Evolutionary conservation across 257 asterid species (phyloP).

Genomic region (Solanum bulbocastanum): DNA sequence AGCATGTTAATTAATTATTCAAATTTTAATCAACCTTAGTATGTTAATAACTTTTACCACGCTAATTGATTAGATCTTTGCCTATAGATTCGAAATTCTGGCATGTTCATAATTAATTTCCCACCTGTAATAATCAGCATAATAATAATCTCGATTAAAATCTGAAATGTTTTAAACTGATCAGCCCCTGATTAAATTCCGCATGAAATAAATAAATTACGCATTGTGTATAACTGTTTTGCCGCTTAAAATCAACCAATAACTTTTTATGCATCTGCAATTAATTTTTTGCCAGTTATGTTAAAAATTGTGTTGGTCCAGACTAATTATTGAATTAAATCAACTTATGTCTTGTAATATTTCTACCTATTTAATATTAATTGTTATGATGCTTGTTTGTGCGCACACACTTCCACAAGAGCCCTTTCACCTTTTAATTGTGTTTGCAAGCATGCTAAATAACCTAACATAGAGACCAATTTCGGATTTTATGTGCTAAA

Average conservation of each 20-base stretch:
- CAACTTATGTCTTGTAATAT: neutral
- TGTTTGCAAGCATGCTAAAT: neutral
- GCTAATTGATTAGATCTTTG: neutral
- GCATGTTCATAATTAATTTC: neutral
- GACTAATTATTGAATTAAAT: neutral
- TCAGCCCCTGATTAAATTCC: neutral
- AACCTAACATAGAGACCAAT: neutral
- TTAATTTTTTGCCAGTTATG: neutral
- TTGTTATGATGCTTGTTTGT: neutral
- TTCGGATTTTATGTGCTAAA: no score
- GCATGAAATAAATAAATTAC: neutral
- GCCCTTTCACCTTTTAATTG: neutral
- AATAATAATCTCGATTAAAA: neutral
- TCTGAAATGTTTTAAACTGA: neutral
- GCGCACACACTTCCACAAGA: neutral
- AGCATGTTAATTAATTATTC: neutral
- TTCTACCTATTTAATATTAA: neutral
- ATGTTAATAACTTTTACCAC: neutral
- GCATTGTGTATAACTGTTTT: neutral
- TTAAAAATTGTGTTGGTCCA: neutral
- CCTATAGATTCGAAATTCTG: neutral
- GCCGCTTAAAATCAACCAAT: neutral
- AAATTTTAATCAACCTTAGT: neutral
- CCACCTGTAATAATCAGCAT: no score
- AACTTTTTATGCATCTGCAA: neutral